Conservation (phyloP, 2,329 filamentous ascomycete species). For the Aureobasidium sp. region DNA sequence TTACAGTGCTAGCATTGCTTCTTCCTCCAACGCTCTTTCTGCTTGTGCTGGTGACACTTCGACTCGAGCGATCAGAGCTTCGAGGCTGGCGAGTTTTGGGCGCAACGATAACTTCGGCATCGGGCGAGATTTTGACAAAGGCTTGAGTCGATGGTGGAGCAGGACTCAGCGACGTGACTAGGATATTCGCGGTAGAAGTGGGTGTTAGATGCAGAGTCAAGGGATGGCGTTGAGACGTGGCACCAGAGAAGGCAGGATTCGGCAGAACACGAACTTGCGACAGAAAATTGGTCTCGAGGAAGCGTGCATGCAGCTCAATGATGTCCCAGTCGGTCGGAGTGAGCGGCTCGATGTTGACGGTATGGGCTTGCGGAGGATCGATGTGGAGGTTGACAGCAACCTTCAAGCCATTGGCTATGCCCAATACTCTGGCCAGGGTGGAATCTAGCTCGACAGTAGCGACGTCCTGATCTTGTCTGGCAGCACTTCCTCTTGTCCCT, state of each 20-base stretch:
- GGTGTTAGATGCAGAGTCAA: constrained; percentile 89
- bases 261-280: constrained; percentile 89
- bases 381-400: constrained; percentile 64
- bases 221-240: constrained; percentile 56
- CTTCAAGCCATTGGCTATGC: constrained; percentile 73
- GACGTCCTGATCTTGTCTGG: constrained; percentile 65
- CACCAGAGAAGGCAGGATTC: constrained; percentile 59
- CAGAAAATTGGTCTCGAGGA: constrained; percentile 86
- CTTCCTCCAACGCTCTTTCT: constrained; percentile 63
- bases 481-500: constrained; percentile 35
- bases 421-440: constrained; percentile 68
- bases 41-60: constrained; percentile 72
- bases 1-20: constrained; percentile 63
- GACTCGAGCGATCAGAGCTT: constrained; percentile 59
- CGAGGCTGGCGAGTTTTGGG: constrained; percentile 73
- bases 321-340: constrained; percentile 55
- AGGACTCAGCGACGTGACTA: constrained; percentile 74
- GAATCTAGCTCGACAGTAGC: constrained; percentile 79
- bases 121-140: constrained; percentile 87
- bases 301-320: constrained; percentile 92
- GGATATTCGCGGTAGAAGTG: constrained; percentile 89
- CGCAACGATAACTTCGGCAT: constrained; percentile 94
- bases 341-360: constrained; percentile 91
- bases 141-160: constrained; percentile 57
- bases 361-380: constrained; percentile 84